phyloP scores from a whole-genome alignment of 108 stramenopile species.

The Pseudonitzschia pungens region DNA sequence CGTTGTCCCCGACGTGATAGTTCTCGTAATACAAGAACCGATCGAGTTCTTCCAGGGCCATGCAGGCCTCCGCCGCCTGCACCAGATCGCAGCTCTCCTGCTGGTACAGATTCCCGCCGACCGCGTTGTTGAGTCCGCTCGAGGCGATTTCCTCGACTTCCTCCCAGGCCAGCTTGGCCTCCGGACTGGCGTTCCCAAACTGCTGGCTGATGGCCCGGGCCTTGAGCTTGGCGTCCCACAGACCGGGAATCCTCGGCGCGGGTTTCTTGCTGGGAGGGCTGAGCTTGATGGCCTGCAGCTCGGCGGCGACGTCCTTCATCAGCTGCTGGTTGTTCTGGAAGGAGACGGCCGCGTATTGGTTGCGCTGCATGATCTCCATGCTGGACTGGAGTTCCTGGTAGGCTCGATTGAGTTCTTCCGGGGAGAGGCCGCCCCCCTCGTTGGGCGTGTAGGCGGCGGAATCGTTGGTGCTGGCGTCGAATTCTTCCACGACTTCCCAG shows the following conservation, averaged over 20 bases:
- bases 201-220: slow-evolving; percentile 50
- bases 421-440: neutral
- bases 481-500: slow-evolving; percentile 80
- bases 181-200: slow-evolving; percentile 43
- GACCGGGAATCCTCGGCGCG: slow-evolving; percentile 14
- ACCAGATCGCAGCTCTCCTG: slow-evolving; percentile 39
- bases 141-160: slow-evolving; percentile 70
- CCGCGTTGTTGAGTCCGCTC: slow-evolving; percentile 12
- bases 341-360: neutral
- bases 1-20: slow-evolving; percentile 1
- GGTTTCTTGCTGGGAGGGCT: neutral
- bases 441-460: neutral
- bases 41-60: slow-evolving; percentile 44
- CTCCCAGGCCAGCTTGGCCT: slow-evolving; percentile 80
- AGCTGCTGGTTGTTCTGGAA: slow-evolving; percentile 6
- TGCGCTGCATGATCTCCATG: slow-evolving; percentile 17
- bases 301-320: slow-evolving; percentile 29
- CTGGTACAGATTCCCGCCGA: neutral
- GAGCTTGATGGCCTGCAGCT: slow-evolving; percentile 29
- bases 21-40: slow-evolving; percentile 17
- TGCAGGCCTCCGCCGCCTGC: slow-evolving; percentile 39
- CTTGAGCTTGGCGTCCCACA: slow-evolving; percentile 47
- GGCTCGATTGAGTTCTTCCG: slow-evolving; percentile 19
- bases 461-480: slow-evolving; percentile 39
- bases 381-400: slow-evolving; percentile 25